Evolutionary conservation across 2,329 filamentous ascomycete genomes (phyloP), one percentile per base, ranked within the genome.

Genomic region (Talaromyces sp.): DNA sequence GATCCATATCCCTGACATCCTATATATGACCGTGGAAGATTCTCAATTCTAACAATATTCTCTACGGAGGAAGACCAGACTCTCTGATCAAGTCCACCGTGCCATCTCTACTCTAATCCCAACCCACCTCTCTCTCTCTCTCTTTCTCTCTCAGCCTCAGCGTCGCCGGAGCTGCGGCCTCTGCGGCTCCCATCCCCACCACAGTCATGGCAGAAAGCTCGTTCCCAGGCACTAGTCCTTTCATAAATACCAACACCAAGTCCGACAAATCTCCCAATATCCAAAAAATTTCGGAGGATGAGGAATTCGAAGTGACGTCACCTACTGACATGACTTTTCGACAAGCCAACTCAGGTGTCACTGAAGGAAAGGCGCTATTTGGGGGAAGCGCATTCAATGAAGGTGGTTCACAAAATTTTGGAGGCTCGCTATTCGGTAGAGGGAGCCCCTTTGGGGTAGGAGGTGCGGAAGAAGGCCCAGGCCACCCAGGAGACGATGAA

Each of bases 221-320:
- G 10, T 94, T 95, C 75, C 88, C 88, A 53, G 91, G 89, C 72
- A 84, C 86, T 73, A 94, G 92, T 74, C 90, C 89, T 32, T 92
- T 92, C 65, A 85, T 88, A 71, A 85, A 86, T 74, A 91, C 91
- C 73, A 88, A 87, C 42, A 91, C 92, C 64, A 87, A 86, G 53
- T 77, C 75, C 58, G 75, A 79, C 58, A 78, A 75, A 64, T 71
- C 68, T 58, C 66, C 72, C 54, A 70, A 71, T 63, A 83, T 83
- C 74, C 82, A 81, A 57, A 84, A 89, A 56, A 86, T 93, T 53
- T 78, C 82, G 54, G 91, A 95, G 74, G 91, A 95, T 66, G 91
- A 96, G 48, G 89, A 93, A 71, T 86, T 84, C 68, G 90, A 92
- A 67, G 81, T 92, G 67, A 85, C 85, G 60, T 92, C 90, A 49